Evolutionary conservation across 164 flowering plant species (phyloP).

Genomic region (Chimonanthus praecox): DNA sequence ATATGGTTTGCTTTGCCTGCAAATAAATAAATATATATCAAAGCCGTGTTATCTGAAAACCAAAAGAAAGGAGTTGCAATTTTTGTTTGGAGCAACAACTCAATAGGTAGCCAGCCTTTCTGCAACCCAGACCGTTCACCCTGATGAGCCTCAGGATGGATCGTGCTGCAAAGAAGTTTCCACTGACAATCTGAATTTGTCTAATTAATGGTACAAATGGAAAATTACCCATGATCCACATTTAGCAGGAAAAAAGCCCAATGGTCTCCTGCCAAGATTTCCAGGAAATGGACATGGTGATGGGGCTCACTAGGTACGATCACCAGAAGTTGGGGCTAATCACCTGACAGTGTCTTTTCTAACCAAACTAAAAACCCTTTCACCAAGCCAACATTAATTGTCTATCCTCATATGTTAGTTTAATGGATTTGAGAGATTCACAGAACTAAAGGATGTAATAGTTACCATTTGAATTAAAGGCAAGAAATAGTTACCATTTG

Average conservation of each 20-base stretch:
- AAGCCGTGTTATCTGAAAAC: background rate
- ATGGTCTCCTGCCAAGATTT: background rate
- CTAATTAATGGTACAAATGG: background rate
- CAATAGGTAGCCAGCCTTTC: background rate
- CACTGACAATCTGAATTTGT: background rate
- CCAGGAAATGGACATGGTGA: background rate
- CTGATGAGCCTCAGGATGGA: background rate
- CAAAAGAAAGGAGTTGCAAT: background rate
- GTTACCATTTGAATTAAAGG: background rate
- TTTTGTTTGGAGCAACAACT: background rate
- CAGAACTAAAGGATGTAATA: background rate
- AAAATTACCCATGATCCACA: background rate
- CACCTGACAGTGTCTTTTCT: background rate
- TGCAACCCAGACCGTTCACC: background rate
- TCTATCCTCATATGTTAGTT: background rate
- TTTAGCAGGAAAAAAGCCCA: background rate
- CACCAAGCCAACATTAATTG: background rate
- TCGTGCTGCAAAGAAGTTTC: background rate
- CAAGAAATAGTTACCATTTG: slow-evolving; percentile 28
- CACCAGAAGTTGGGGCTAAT: too few relatives aligned
- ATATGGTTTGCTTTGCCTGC: slow-evolving; percentile 57
- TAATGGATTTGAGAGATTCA: background rate
- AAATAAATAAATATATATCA: background rate
- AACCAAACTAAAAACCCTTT: background rate
- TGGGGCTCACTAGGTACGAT: too few relatives aligned